These are phyloP conservation scores for Aspergillus fijiensis DNA, from an alignment of 2,329 filamentous ascomycete species.

Conservation along the genomic window DNA sequence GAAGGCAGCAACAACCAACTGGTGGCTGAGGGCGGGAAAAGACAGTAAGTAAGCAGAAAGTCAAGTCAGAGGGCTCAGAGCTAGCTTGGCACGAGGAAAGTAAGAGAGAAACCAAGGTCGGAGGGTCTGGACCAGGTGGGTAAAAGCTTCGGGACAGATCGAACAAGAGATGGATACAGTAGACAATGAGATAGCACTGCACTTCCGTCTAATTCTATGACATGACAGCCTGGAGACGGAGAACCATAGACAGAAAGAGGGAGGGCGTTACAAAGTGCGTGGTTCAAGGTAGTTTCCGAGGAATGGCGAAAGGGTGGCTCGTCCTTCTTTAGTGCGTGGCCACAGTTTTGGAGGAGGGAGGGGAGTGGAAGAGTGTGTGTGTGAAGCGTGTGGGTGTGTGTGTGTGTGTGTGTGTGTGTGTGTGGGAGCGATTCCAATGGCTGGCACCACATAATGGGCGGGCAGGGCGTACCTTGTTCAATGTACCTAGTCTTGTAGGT, in stretches of 20 bases:
- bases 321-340: constrained; percentile 26
- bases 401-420: not conserved
- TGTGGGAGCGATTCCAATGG: constrained; percentile 19
- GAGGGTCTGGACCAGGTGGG: not conserved
- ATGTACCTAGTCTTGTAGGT: too few relatives aligned
- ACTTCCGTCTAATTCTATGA: not conserved
- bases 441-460: constrained; percentile 6
- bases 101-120: not conserved
- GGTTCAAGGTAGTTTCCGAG: constrained; percentile 20
- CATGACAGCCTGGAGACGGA: not conserved
- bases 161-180: constrained; percentile 1
- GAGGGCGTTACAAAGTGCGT: constrained; percentile 17
- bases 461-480: too few relatives aligned
- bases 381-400: too few relatives aligned
- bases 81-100: not conserved
- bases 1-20: constrained; percentile 16
- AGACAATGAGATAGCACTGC: constrained; percentile 10
- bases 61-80: too few relatives aligned
- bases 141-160: not conserved
- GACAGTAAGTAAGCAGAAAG: not conserved
- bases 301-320: constrained; percentile 21
- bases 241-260: constrained; percentile 3
- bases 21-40: not conserved
- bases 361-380: too few relatives aligned
- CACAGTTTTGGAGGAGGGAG: constrained; percentile 18